Evolutionary conservation across 2,329 filamentous ascomycete genomes (phyloP).

Genomic region (Aspergillus ochraceoroseus): DNA sequence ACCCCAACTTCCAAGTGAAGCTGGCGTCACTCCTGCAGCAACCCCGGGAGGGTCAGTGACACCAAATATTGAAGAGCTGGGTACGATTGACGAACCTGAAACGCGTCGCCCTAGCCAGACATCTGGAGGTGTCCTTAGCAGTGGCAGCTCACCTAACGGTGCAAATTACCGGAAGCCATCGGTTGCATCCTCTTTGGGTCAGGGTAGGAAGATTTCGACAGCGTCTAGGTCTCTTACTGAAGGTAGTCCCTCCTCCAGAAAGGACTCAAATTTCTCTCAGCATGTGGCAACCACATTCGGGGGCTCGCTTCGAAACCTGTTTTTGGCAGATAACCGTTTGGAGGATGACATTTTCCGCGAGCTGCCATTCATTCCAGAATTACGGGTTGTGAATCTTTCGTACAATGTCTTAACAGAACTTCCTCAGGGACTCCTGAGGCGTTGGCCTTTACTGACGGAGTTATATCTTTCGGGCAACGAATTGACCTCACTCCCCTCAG

Average conservation of each 20-base stretch:
- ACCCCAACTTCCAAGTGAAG: slow-evolving; percentile 56
- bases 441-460: slow-evolving; percentile 85
- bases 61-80: slow-evolving; percentile 74
- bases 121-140: slow-evolving; percentile 69
- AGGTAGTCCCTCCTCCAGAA: slow-evolving; percentile 58
- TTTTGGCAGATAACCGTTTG: slow-evolving; percentile 87
- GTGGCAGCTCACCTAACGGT: slow-evolving; percentile 64
- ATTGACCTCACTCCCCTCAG: slow-evolving; percentile 80
- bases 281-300: slow-evolving; percentile 82
- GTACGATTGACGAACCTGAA: slow-evolving; percentile 58
- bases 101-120: slow-evolving; percentile 76
- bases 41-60: slow-evolving; percentile 53
- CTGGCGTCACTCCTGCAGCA: slow-evolving; percentile 42
- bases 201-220: slow-evolving; percentile 78
- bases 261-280: slow-evolving; percentile 82
- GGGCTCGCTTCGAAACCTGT: slow-evolving; percentile 74
- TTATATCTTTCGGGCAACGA: slow-evolving; percentile 95
- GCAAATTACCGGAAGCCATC: slow-evolving; percentile 67
- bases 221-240: slow-evolving; percentile 63
- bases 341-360: slow-evolving; percentile 95
- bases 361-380: slow-evolving; percentile 71
- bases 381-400: slow-evolving; percentile 84
- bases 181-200: slow-evolving; percentile 72
- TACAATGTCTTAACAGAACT: slow-evolving; percentile 94
- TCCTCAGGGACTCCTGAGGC: slow-evolving; percentile 78